Evolutionary conservation across 306 rosid genomes (phyloP), one percentile per base, ranked within the genome.

Genomic region (Rosa chinensis): DNA sequence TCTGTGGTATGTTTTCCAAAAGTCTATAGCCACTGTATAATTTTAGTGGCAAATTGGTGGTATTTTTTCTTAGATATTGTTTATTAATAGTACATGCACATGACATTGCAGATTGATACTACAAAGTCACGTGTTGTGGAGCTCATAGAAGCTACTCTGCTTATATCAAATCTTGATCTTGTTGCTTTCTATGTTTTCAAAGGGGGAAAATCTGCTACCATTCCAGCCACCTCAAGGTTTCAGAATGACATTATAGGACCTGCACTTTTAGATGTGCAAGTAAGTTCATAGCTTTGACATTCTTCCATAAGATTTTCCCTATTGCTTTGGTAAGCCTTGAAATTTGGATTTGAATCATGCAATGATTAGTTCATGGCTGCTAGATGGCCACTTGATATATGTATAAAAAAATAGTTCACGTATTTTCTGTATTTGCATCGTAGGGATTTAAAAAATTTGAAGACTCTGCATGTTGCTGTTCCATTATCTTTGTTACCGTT

Each of bases 161-260:
- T 76, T 77, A 80, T 95, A 80, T 93, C 98, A 80, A 95, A 95
- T 86, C 82, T 93, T 79, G 98, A 95, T 84, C 81, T 87, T 40
- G 92, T 88, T 81, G 88, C 89, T 73, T 90, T 88, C 49, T 95
- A 85, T 80, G 85, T 85, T 80, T 89, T 95, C 90, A 91, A 90
- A 84, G 92, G 96, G 70, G 95, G 86, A 78, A 88, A 83, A 17
- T 78, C 80, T 40, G 73, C 72, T 74, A 75, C 90, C 23, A 78
- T 85, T 86, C 86, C 92, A 73, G 89, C 93, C 70, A 85, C 96
- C 80, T 85, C 94, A 70, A 91, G 86, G 86, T 82, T 95, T 88
- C 93, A 89, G 80, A 91, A 89, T 78, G 93, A 91, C 87, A 87
- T 95, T 39, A 85, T 95, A 79, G 87, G 82, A 64, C 98, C 97